Conservation (phyloP, 306 rosid genomes). For the Phaseolus lunatus region DNA sequence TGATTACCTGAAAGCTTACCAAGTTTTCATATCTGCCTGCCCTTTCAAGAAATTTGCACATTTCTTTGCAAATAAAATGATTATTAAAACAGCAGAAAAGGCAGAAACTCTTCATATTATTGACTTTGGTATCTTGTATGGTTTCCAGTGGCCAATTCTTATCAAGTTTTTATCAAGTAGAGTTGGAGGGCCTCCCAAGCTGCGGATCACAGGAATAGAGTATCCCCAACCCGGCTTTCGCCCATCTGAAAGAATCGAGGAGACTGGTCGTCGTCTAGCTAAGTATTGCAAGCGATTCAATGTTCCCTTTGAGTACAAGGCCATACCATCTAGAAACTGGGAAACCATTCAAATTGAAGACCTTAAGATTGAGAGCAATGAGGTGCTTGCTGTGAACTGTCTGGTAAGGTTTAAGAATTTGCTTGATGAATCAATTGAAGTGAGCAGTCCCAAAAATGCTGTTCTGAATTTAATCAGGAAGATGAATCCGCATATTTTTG, state of each 20-base stretch:
- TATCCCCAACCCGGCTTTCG: slow-evolving; percentile 85
- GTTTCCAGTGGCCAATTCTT: slow-evolving; percentile 92
- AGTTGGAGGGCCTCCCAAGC: slow-evolving; percentile 77
- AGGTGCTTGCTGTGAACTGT: slow-evolving; percentile 70
- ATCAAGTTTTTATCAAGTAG: slow-evolving; percentile 66
- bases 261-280: slow-evolving; percentile 78
- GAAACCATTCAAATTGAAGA: slow-evolving; percentile 71
- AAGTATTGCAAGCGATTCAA: slow-evolving; percentile 73
- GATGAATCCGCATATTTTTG: slow-evolving; percentile 72
- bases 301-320: slow-evolving; percentile 76
- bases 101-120: slow-evolving; percentile 69
- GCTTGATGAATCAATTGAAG: slow-evolving; percentile 74
- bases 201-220: slow-evolving; percentile 85
- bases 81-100: slow-evolving; percentile 58
- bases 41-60: slow-evolving; percentile 70
- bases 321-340: slow-evolving; percentile 72
- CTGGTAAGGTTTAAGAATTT: slow-evolving; percentile 61
- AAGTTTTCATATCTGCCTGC: slow-evolving; percentile 56
- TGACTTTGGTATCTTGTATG: slow-evolving; percentile 86
- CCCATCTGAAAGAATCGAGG: slow-evolving; percentile 74
- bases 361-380: slow-evolving; percentile 59
- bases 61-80: slow-evolving; percentile 65
- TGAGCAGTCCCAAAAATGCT: slow-evolving; percentile 68
- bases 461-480: slow-evolving; percentile 69
- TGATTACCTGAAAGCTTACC: slow-evolving; percentile 65